phyloP scores from a whole-genome alignment of 352 stramenopile species.

The Phytophthora sojae region DNA sequence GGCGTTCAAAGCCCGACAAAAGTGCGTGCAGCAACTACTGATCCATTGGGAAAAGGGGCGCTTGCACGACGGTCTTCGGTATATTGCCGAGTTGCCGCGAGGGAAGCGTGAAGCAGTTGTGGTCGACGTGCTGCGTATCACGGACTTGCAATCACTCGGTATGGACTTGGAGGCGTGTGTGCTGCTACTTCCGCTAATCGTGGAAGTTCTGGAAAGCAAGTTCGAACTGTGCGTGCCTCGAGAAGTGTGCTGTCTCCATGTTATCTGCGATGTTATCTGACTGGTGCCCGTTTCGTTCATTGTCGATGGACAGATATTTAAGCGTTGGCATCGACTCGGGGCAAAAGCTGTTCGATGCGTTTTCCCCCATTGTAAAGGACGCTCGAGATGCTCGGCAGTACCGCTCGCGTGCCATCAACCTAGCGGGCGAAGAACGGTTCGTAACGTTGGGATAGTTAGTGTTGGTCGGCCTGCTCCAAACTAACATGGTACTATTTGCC shows the following conservation, averaged over 20 bases:
- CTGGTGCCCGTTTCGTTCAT: background rate
- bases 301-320: conserved; percentile 55
- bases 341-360: conserved; percentile 77
- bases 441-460: conserved; percentile 24
- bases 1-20: conserved; percentile 72
- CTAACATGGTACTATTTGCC: background rate
- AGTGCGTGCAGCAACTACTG: conserved; percentile 76
- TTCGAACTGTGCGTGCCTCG: conserved; percentile 63
- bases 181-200: conserved; percentile 79
- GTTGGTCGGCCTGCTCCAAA: background rate
- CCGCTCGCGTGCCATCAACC: conserved; percentile 65
- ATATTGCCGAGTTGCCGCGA: conserved; percentile 64
- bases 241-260: background rate
- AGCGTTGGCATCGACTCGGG: conserved; percentile 60
- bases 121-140: conserved; percentile 74
- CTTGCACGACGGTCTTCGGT: conserved; percentile 75
- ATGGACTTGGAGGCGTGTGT: conserved; percentile 81
- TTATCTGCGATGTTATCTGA: background rate
- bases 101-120: conserved; percentile 79
- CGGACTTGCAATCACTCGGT: conserved; percentile 65
- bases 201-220: conserved; percentile 69
- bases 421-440: conserved; percentile 74
- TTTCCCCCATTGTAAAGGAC: conserved; percentile 78
- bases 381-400: conserved; percentile 55
- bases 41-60: conserved; percentile 74